Evolutionary conservation across 2,329 filamentous ascomycete genomes (phyloP).

Genomic region (Cercospora zeina): DNA sequence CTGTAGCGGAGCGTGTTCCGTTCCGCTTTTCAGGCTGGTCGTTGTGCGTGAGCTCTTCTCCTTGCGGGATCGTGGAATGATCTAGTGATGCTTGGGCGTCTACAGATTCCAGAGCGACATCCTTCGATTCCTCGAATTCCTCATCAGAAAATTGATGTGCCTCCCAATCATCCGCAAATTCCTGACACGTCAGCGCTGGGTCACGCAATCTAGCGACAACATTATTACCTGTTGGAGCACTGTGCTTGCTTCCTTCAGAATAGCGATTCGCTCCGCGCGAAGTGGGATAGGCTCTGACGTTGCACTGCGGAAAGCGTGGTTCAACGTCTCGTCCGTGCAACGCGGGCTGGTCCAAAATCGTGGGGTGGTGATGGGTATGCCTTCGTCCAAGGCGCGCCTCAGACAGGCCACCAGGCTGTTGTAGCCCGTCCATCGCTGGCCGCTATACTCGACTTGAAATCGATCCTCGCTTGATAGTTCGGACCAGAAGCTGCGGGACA

Average conservation of each 20-base stretch:
- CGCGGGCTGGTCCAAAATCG: constrained; percentile 66
- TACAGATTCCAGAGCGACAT: too few relatives aligned
- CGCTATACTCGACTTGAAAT: constrained; percentile 80
- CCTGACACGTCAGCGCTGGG: constrained; percentile 25
- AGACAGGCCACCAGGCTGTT: constrained; percentile 88
- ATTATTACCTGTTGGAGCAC: constrained; percentile 56
- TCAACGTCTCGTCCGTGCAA: constrained; percentile 72
- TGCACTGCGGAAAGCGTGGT: constrained; percentile 78
- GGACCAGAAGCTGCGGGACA: constrained; percentile 76
- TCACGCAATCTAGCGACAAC: background rate
- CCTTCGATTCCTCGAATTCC: background rate
- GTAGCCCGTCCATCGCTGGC: constrained; percentile 86
- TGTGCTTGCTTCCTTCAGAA: constrained; percentile 77
- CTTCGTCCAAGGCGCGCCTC: constrained; percentile 85
- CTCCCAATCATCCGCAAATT: constrained; percentile 18
- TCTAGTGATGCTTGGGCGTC: background rate
- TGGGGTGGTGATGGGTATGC: constrained; percentile 84
- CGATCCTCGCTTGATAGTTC: constrained; percentile 67
- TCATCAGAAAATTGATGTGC: constrained; percentile 21
- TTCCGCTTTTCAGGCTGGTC: background rate
- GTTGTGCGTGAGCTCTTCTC: background rate
- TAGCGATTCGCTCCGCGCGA: constrained; percentile 72
- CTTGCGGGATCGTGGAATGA: background rate
- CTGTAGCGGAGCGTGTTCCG: background rate
- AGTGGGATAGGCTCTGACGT: constrained; percentile 87